Evolutionary conservation across 257 asterid genomes (phyloP).

Genomic region (Agastache rugosa): DNA sequence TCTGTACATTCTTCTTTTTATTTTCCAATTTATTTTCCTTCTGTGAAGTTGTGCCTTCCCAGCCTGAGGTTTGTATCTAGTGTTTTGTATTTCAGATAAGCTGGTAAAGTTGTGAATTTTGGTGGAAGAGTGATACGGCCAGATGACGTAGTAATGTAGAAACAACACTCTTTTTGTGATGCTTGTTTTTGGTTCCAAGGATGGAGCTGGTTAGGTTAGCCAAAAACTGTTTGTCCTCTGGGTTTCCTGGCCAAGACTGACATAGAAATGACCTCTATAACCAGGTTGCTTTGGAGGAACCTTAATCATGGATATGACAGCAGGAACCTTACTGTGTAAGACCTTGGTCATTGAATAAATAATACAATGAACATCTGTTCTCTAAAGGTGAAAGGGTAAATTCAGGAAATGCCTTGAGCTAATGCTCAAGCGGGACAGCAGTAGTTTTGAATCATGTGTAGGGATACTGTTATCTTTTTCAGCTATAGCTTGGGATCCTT

Average conservation of each 20-base stretch:
- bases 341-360: neutral
- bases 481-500: slow-evolving; percentile 3
- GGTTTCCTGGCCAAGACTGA: neutral
- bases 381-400: neutral
- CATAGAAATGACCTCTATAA: neutral
- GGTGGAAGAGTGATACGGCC: slow-evolving; percentile 13
- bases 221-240: neutral
- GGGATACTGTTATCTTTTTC: neutral
- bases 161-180: neutral
- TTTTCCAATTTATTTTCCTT: slow-evolving; percentile 16
- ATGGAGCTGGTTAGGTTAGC: slow-evolving; percentile 19
- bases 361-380: neutral
- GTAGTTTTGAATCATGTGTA: neutral
- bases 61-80: slow-evolving; percentile 12
- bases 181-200: slow-evolving; percentile 6
- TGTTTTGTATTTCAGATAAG: slow-evolving; percentile 9
- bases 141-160: slow-evolving; percentile 11
- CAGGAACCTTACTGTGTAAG: neutral
- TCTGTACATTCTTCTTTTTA: slow-evolving; percentile 3
- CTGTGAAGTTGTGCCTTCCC: slow-evolving; percentile 22
- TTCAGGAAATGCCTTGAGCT: neutral
- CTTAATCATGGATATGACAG: slow-evolving; percentile 1
- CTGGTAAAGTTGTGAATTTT: slow-evolving; percentile 5
- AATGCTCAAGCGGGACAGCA: neutral
- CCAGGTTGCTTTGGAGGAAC: slow-evolving; percentile 5